Conservation (phyloP, 257 asterid species). For the Hygrophila difformis region DNA sequence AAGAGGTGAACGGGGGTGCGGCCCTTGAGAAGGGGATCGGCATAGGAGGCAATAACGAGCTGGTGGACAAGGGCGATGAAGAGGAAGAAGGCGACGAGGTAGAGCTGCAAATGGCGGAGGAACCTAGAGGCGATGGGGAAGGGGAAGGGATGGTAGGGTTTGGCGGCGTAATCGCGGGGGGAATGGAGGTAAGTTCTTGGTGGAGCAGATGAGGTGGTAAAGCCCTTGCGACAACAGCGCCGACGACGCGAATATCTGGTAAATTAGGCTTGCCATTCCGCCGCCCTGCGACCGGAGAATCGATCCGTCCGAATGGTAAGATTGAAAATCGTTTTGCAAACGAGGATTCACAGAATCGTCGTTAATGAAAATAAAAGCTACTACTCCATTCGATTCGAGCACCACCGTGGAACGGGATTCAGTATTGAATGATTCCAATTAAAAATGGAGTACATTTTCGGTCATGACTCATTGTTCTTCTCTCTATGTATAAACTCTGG, state of each 20-base stretch:
- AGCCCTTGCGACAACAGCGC: conserved; percentile 57
- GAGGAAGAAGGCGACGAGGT: conserved; percentile 47
- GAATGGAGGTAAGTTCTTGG: conserved; percentile 63
- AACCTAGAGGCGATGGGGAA: conserved; percentile 25
- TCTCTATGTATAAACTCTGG: too few relatives aligned
- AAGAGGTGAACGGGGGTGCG: conserved; percentile 70
- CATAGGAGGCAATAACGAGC: conserved; percentile 43
- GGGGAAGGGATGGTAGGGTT: conserved; percentile 63
- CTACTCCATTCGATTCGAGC: too few relatives aligned
- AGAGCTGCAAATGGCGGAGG: conserved; percentile 53
- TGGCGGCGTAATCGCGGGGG: conserved; percentile 68
- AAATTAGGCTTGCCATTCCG: conserved; percentile 63
- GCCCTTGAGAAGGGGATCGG: conserved; percentile 82
- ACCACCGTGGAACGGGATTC: too few relatives aligned
- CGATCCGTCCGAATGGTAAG: too few relatives aligned
- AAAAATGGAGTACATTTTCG: too few relatives aligned
- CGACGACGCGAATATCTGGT: conserved; percentile 63
- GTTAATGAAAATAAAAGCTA: too few relatives aligned
- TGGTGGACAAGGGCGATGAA: conserved; percentile 49
- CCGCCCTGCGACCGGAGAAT: too few relatives aligned
- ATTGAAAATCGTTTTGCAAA: too few relatives aligned
- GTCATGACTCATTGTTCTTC: too few relatives aligned
- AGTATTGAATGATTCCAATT: too few relatives aligned
- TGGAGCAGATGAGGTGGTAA: conserved; percentile 71
- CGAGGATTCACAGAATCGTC: too few relatives aligned